phyloP scores from a whole-genome alignment of 768 basidiomycete species.

The Phanerodontia chrysosporium region DNA sequence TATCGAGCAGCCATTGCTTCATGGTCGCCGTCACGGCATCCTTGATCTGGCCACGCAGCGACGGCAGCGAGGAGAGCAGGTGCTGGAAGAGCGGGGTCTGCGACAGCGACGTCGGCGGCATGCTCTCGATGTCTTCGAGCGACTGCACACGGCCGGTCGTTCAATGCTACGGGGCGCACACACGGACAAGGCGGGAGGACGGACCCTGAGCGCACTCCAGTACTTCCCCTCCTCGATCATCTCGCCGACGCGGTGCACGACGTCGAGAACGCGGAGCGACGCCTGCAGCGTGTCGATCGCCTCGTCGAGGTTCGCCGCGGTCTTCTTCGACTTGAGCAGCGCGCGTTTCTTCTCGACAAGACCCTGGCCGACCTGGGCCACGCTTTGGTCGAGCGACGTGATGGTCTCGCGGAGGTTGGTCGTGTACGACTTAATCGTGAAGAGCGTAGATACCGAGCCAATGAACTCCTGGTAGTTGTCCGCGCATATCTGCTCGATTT shows the following conservation, averaged over 20 bases:
- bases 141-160: slow-evolving; percentile 51
- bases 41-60: slow-evolving; percentile 83
- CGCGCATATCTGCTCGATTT: slow-evolving; percentile 93
- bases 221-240: slow-evolving; percentile 94
- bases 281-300: slow-evolving; percentile 94
- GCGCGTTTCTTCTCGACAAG: slow-evolving; percentile 93
- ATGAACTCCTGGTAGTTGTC: slow-evolving; percentile 99
- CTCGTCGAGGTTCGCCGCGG: slow-evolving; percentile 92
- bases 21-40: slow-evolving; percentile 91
- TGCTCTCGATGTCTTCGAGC: slow-evolving; percentile 89
- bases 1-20: slow-evolving; percentile 96
- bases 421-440: slow-evolving; percentile 94
- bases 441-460: slow-evolving; percentile 91
- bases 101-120: slow-evolving; percentile 84
- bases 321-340: slow-evolving; percentile 85
- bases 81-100: slow-evolving; percentile 93
- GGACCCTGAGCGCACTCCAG: slow-evolving; percentile 93
- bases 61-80: slow-evolving; percentile 87
- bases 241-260: slow-evolving; percentile 86
- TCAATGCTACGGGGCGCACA: slow-evolving; percentile 18
- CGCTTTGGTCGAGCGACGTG: slow-evolving; percentile 79
- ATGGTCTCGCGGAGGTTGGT: slow-evolving; percentile 91
- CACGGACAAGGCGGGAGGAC: slow-evolving; percentile 32
- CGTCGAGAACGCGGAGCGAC: slow-evolving; percentile 87
- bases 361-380: slow-evolving; percentile 81